Conservation (phyloP, 148 eudicot genomes). For the Rheum nobile region DNA sequence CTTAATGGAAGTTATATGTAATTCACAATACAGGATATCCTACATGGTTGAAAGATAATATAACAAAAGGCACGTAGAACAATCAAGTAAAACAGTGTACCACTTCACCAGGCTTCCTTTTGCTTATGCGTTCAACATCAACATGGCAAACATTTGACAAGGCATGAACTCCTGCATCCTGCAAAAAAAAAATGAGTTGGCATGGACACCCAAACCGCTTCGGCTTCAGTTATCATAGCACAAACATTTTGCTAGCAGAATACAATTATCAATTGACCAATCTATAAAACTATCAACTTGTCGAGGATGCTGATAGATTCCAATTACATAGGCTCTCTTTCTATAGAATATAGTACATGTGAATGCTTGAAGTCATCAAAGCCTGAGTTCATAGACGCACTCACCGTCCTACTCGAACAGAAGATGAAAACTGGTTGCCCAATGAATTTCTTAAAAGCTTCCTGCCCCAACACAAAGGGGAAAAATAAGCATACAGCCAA, state of each 20-base stretch:
- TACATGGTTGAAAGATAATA: not conserved
- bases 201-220: not conserved
- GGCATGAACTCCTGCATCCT: slow-evolving; percentile 99
- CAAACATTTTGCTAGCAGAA: not conserved
- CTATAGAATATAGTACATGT: not conserved
- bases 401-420: slow-evolving; percentile 94
- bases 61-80: not conserved
- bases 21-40: not conserved
- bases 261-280: too few relatives aligned
- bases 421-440: slow-evolving; percentile 82
- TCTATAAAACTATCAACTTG: not conserved
- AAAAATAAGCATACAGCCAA: not conserved
- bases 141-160: slow-evolving; percentile 96
- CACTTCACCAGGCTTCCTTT: slow-evolving; percentile 95
- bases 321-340: not conserved
- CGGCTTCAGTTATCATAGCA: not conserved
- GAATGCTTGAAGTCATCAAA: not conserved
- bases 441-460: slow-evolving; percentile 76
- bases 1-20: not conserved
- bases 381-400: slow-evolving; percentile 6
- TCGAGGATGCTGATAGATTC: not conserved
- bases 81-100: slow-evolving; percentile 23
- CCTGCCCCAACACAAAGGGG: slow-evolving; percentile 29
- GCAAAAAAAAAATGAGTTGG: slow-evolving; percentile 10
- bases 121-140: slow-evolving; percentile 87